These are phyloP conservation scores for Allium fistulosum DNA, from an alignment of 106 monocot species.

Conservation along the genomic window DNA sequence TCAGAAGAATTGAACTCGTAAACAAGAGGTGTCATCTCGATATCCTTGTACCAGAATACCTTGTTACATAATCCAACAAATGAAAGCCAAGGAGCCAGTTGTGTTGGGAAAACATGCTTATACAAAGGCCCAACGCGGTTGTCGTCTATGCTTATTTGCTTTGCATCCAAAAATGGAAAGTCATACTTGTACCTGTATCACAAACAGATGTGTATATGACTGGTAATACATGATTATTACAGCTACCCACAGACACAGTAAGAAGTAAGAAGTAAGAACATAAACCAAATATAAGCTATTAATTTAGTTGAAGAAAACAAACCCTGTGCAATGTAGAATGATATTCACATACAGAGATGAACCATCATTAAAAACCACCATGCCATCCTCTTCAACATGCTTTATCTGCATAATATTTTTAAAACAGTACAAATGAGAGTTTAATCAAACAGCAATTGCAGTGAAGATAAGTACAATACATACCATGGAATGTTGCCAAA, in stretches of 20 bases:
- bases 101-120: slow-evolving; percentile 42
- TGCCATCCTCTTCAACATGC: slow-evolving; percentile 24
- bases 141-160: slow-evolving; percentile 35
- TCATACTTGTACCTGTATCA: slow-evolving; percentile 29
- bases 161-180: slow-evolving; percentile 37
- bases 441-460: background rate
- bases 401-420: slow-evolving; percentile 12
- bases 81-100: slow-evolving; percentile 27
- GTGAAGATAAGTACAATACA: background rate
- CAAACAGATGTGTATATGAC: no score
- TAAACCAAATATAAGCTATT: background rate
- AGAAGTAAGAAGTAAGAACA: background rate
- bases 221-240: no score
- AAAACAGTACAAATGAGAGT: no score
- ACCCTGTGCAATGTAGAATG: slow-evolving; percentile 56
- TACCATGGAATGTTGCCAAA: slow-evolving; percentile 26
- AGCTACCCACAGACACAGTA: no score
- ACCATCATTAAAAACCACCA: slow-evolving; percentile 33
- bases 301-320: background rate
- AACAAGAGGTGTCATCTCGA: no score
- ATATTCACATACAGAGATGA: slow-evolving; percentile 21
- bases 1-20: no score
- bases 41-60: slow-evolving; percentile 8
- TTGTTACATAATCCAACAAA: slow-evolving; percentile 33
- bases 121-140: slow-evolving; percentile 45